Percentiles rank a stretch among this genome's conserved stretches.
phyloP scores from a whole-genome alignment of 148 eudicot species.

The Nyssa sinensis region DNA sequence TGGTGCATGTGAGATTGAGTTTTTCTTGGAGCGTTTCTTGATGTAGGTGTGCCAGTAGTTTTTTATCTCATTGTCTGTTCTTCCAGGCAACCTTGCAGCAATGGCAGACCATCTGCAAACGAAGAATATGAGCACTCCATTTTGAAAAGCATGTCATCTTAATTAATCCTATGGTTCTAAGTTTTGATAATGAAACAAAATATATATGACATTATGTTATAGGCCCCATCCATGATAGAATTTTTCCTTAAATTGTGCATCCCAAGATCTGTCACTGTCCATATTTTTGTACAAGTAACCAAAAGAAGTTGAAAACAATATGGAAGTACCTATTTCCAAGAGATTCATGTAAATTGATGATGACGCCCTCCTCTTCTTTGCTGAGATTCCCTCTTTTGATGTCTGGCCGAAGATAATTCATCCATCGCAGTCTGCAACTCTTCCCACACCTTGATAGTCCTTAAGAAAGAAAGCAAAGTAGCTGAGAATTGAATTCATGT shows the following conservation, averaged over 20 bases:
- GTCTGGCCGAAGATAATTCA: conserved; percentile 36
- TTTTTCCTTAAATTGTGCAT: too few relatives aligned
- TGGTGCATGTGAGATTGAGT: not conserved
- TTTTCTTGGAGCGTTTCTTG: conserved; percentile 6
- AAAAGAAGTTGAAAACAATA: not conserved
- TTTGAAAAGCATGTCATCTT: too few relatives aligned
- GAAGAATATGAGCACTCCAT: not conserved
- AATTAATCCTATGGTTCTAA: too few relatives aligned
- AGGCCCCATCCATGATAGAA: too few relatives aligned
- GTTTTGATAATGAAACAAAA: too few relatives aligned
- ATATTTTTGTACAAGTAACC: too few relatives aligned
- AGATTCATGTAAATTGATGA: conserved; percentile 50
- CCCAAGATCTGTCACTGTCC: too few relatives aligned
- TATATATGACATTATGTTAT: too few relatives aligned
- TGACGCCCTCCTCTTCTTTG: conserved; percentile 49
- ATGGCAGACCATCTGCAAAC: conserved; percentile 30
- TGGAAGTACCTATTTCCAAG: conserved; percentile 52
- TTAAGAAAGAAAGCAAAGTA: conserved; percentile 10
- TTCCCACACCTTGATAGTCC: conserved; percentile 64
- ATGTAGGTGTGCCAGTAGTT: conserved; percentile 32
- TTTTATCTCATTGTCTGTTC: conserved; percentile 28
- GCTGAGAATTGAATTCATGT: too few relatives aligned
- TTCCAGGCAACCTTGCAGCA: conserved; percentile 26
- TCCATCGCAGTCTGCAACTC: conserved; percentile 70
- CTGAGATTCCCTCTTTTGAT: conserved; percentile 55